These are phyloP conservation scores for Ramaria rubella DNA, from an alignment of 768 basidiomycete species.

Conservation along the genomic window DNA sequence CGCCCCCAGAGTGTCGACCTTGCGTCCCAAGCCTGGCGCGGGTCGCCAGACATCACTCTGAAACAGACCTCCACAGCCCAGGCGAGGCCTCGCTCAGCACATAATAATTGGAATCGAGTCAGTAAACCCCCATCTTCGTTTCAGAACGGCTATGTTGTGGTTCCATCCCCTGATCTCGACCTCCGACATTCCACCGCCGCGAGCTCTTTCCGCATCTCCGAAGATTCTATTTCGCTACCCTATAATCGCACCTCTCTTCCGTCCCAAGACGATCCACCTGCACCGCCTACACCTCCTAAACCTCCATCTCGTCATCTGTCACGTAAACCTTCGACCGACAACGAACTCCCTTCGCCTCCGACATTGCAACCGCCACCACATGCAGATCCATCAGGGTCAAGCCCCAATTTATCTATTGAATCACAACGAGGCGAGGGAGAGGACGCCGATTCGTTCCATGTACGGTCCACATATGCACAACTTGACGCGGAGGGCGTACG, in stretches of 20 bases:
- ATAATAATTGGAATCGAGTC: not conserved
- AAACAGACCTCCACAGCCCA: not conserved
- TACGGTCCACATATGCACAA: slow-evolving; percentile 82
- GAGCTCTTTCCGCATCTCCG: not conserved
- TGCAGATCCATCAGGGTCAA: not conserved
- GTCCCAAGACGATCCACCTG: not conserved
- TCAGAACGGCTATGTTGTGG: not conserved
- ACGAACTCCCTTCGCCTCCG: not conserved
- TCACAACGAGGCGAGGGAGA: slow-evolving; percentile 36
- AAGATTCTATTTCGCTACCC: slow-evolving; percentile 4
- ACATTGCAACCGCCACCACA: not conserved
- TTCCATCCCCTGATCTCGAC: not conserved
- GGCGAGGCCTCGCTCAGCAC: not conserved
- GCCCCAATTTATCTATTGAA: slow-evolving; percentile 2
- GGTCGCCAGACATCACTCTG: not conserved
- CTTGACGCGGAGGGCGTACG: slow-evolving; percentile 87
- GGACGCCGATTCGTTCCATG: slow-evolving; percentile 75
- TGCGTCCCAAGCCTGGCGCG: not conserved
- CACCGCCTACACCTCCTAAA: not conserved
- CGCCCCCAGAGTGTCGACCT: not conserved
- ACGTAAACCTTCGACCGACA: not conserved
- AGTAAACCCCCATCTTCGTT: not conserved
- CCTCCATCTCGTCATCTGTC: not conserved
- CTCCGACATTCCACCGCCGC: not conserved
- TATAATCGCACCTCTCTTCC: not conserved